These are phyloP conservation scores for Hyphodiscus sp. DNA, from an alignment of 2,329 filamentous ascomycete genomes.

Conservation along the genomic window DNA sequence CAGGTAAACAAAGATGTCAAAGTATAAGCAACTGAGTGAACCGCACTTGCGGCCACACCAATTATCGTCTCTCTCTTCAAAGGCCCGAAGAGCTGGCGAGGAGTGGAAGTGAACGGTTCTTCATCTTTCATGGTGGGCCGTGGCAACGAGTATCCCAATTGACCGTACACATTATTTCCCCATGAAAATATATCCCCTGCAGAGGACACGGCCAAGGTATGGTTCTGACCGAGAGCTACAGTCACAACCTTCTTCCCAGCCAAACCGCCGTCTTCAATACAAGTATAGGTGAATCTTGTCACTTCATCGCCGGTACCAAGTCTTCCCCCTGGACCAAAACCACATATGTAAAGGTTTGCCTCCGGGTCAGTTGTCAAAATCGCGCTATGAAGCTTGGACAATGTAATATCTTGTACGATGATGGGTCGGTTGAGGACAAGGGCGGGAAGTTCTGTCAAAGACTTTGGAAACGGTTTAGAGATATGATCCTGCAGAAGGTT, in stretches of 20 bases:
- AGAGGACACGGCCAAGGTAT: conserved; percentile 79
- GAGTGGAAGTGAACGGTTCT: conserved; percentile 72
- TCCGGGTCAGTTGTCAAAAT: conserved; percentile 81
- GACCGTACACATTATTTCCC: conserved; percentile 81
- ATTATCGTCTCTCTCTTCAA: conserved; percentile 79
- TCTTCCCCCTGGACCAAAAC: conserved; percentile 83
- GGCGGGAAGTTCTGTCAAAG: conserved; percentile 55
- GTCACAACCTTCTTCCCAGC: conserved; percentile 66
- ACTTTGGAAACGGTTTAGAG: conserved; percentile 24
- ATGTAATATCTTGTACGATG: conserved; percentile 70
- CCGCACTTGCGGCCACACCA: conserved; percentile 79
- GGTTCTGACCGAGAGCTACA: conserved; percentile 86
- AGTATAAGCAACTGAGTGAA: conserved; percentile 89
- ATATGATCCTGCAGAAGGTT: conserved; percentile 15
- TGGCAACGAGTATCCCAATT: conserved; percentile 79
- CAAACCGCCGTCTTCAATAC: conserved; percentile 69
- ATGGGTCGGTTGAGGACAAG: conserved; percentile 67
- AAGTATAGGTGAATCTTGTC: conserved; percentile 79
- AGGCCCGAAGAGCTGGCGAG: conserved; percentile 84
- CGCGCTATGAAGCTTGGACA: conserved; percentile 89
- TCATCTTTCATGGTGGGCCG: conserved; percentile 63
- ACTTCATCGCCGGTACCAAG: conserved; percentile 85
- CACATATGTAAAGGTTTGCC: conserved; percentile 88
- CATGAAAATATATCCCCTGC: conserved; percentile 90
- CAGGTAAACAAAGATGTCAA: conserved; percentile 80